Evolutionary conservation across 306 rosid species (phyloP), one percentile per base, ranked within the genome.

Genomic region (Lathyrus sativus): DNA sequence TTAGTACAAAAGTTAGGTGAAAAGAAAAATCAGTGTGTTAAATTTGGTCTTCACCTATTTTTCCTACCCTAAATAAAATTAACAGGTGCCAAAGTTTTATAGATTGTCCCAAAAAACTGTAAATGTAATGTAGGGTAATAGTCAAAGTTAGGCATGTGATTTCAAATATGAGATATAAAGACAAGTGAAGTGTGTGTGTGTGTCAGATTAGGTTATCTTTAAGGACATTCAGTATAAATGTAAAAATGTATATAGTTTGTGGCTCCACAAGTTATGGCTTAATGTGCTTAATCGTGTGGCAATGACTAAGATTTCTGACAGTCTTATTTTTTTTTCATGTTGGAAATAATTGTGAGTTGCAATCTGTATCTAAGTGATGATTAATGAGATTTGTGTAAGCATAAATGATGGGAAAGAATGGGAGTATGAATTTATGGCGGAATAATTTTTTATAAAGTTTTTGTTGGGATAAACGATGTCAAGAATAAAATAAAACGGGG

Each of bases 111-210:
- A 73, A 50, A 73, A 50, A 77, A 44, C 44, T 73, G 72, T 68
- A 73, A 43, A 46, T 73, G 68, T 64, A 69, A 65, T 76, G 75
- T 74, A 74, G 79, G 53, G 41, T 77, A 65, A 44, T 77, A 59
- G 85, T 77, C 85, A 81, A 77, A 74, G 78, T 71, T 70, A 61
- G 79, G 85, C 76, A 79, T 74, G 73, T 69, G 79, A 81, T 43
- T 69, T 70, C 80, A 65, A 24, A 63, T 54, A 35, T 57, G 76
- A 74, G 79, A 67, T 62, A 73, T 68, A 48, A 62, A 72, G 84
- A 76, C 81, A 80, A 76, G 6, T 39, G 22, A 35, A 35, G 39
- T 35, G 39, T 35, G 39, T 35, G 39, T 76, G 67, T 68, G 74
- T 68, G 80, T 74, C 80, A 74, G 85, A 77, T 13, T 65, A 51